Percentiles rank a stretch among this genome's conserved stretches.
Evolutionary conservation across 257 asterid genomes (phyloP).

Genomic region (Jacaranda mimosifolia): DNA sequence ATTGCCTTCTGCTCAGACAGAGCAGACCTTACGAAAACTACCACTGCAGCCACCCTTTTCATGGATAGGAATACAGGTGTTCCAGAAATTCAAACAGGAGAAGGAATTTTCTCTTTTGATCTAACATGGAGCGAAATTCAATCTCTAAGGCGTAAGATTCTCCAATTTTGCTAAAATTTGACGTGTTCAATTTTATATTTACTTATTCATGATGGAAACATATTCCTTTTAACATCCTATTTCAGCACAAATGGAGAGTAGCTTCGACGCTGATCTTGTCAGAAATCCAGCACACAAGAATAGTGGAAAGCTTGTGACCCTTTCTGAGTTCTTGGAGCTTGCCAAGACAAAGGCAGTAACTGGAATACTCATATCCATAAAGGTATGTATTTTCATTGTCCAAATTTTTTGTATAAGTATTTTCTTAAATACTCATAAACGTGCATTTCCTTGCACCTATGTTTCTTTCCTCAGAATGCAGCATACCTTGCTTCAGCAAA

Average conservation of each 20-base stretch:
- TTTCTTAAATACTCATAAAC: not conserved
- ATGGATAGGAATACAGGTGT: slow-evolving; percentile 55
- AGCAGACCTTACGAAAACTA: slow-evolving; percentile 74
- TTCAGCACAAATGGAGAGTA: slow-evolving; percentile 73
- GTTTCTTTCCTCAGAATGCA: slow-evolving; percentile 61
- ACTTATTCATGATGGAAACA: slow-evolving; percentile 4
- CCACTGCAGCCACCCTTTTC: slow-evolving; percentile 73
- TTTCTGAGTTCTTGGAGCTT: slow-evolving; percentile 70
- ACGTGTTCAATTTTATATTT: not conserved
- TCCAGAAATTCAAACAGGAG: slow-evolving; percentile 61
- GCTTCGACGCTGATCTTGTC: slow-evolving; percentile 42
- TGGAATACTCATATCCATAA: slow-evolving; percentile 62
- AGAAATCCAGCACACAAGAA: slow-evolving; percentile 79
- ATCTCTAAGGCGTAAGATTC: slow-evolving; percentile 65
- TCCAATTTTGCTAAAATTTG: not conserved
- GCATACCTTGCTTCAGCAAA: slow-evolving; percentile 66
- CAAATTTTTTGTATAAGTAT: not conserved
- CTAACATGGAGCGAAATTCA: slow-evolving; percentile 83
- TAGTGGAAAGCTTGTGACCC: slow-evolving; percentile 71
- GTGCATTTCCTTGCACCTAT: not conserved
- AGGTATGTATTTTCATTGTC: slow-evolving; percentile 33
- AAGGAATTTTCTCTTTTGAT: slow-evolving; percentile 89
- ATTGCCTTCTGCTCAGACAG: slow-evolving; percentile 81
- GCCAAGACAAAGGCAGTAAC: slow-evolving; percentile 62
- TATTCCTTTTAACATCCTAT: not conserved